Evolutionary conservation across 805 yeast genomes (phyloP).

Genomic region (Dipodascus geniculatus): DNA sequence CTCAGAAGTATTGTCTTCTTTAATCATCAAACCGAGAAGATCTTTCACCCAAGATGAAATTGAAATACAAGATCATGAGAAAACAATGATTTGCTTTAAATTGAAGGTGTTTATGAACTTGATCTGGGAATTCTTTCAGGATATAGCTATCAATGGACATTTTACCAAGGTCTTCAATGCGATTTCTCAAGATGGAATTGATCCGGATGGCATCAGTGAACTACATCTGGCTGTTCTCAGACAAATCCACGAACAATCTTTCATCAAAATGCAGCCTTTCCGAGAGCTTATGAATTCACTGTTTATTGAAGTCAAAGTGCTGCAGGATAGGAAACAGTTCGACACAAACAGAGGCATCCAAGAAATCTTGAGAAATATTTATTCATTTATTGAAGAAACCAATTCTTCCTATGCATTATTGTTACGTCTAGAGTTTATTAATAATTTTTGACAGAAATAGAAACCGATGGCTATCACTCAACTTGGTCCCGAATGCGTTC

Average conservation of each 20-base stretch:
- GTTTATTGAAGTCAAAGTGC: not conserved
- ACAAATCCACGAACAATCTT: conserved; percentile 2
- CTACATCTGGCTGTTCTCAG: conserved; percentile 8
- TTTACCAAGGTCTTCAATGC: conserved; percentile 7
- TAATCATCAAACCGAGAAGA: conserved; percentile 8
- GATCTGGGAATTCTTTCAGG: conserved; percentile 13
- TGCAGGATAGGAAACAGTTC: not conserved
- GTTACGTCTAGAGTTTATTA: not conserved
- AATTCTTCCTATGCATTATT: not conserved
- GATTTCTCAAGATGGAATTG: conserved; percentile 1
- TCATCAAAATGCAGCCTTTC: not conserved
- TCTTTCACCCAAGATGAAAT: not conserved
- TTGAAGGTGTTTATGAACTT: conserved; percentile 11
- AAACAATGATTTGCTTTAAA: conserved; percentile 2
- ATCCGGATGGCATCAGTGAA: conserved; percentile 5
- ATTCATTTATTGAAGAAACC: conserved; percentile 1
- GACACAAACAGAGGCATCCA: conserved; percentile 7
- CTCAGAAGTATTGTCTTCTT: conserved; percentile 3
- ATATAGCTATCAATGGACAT: conserved; percentile 6
- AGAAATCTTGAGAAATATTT: conserved; percentile 2
- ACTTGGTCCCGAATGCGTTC: conserved; percentile 14
- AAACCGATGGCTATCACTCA: conserved; percentile 3
- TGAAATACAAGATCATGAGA: not conserved
- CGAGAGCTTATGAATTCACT: not conserved
- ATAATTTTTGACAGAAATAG: not conserved